Conservation (phyloP, 73 alveolate genomes). For the Paramecium tetraurelia region DNA sequence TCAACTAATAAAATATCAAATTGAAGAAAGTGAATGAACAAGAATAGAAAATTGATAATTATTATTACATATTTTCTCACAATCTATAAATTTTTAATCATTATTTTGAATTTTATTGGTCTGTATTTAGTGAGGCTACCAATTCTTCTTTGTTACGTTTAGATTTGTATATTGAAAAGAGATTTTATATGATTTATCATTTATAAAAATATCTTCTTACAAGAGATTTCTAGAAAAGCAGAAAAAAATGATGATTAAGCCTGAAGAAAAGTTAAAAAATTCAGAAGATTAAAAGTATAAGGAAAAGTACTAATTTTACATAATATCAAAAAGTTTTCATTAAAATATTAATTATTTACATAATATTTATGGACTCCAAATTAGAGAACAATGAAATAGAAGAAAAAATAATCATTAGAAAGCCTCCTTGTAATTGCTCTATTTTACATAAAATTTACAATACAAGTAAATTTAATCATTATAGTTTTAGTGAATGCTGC, state of each 20-base stretch:
- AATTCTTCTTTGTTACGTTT: too few relatives aligned
- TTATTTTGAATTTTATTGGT: not conserved
- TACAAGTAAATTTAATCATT: not conserved
- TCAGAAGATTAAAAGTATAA: too few relatives aligned
- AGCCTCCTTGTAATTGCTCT: conserved; percentile 10
- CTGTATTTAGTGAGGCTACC: too few relatives aligned
- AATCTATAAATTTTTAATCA: not conserved
- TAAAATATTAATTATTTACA: not conserved
- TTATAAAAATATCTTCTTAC: too few relatives aligned
- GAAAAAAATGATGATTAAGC: too few relatives aligned
- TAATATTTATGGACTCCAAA: not conserved
- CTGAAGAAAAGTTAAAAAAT: too few relatives aligned
- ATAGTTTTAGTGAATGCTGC: not conserved
- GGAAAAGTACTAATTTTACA: not conserved
- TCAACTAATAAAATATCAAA: not conserved
- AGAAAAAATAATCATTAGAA: not conserved
- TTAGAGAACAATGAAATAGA: not conserved
- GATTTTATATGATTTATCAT: too few relatives aligned
- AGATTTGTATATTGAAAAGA: too few relatives aligned
- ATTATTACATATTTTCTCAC: not conserved
- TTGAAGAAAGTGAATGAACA: not conserved
- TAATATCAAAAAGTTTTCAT: not conserved
- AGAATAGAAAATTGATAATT: not conserved
- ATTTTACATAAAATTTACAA: not conserved
- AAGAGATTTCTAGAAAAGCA: too few relatives aligned